These are phyloP conservation scores for Ophiostoma piceae DNA, from an alignment of 2,329 filamentous ascomycete species.

Conservation along the genomic window DNA sequence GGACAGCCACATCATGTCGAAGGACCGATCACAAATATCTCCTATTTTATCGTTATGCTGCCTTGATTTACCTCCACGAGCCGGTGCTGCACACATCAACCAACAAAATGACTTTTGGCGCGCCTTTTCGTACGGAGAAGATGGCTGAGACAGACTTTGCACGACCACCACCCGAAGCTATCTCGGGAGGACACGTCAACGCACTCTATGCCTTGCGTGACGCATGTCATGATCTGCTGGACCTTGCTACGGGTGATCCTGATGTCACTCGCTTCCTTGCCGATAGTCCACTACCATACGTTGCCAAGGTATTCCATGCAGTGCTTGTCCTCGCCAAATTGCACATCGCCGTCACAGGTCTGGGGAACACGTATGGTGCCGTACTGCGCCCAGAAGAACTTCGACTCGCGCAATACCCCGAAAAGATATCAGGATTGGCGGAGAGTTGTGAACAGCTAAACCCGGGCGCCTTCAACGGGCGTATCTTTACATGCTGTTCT, in stretches of 20 bases:
- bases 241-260: slow-evolving; percentile 7
- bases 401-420: neutral
- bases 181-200: slow-evolving; percentile 8
- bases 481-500: slow-evolving; percentile 13
- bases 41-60: slow-evolving; percentile 16
- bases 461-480: slow-evolving; percentile 1
- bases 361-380: slow-evolving; percentile 18
- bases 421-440: neutral
- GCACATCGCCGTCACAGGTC: slow-evolving; percentile 15
- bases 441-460: neutral
- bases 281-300: neutral
- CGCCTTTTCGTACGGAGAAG: slow-evolving; percentile 12
- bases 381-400: slow-evolving; percentile 15
- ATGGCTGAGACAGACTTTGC: slow-evolving; percentile 15
- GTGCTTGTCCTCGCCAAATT: slow-evolving; percentile 16
- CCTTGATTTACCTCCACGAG: slow-evolving; percentile 18
- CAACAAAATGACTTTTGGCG: slow-evolving; percentile 19
- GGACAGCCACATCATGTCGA: slow-evolving; percentile 11
- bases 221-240: neutral
- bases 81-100: slow-evolving; percentile 14
- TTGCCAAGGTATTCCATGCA: slow-evolving; percentile 17
- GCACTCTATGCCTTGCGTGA: slow-evolving; percentile 16
- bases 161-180: neutral
- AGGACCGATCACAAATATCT: neutral
- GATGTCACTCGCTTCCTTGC: slow-evolving; percentile 8